These are phyloP conservation scores for Petasospora fabianii DNA, from an alignment of 1,139 yeast genomes.

Conservation along the genomic window DNA sequence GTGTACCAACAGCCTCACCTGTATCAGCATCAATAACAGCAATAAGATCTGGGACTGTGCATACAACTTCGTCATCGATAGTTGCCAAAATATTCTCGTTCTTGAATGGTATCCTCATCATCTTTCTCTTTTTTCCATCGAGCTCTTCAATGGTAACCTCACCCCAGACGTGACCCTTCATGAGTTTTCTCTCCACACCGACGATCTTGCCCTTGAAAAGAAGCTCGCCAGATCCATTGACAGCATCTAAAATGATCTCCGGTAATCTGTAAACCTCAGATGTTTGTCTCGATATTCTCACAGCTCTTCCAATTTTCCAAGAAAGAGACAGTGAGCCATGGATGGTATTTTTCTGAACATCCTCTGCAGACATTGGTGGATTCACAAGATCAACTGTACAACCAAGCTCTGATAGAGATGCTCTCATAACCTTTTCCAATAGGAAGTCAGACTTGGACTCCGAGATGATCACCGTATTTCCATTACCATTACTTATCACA, in stretches of 20 bases:
- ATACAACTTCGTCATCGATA: conserved; percentile 28
- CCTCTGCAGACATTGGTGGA: conserved; percentile 33
- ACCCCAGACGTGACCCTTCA: conserved; percentile 45
- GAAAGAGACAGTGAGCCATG: conserved; percentile 38
- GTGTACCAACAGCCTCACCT: conserved; percentile 45
- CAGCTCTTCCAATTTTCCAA: conserved; percentile 47
- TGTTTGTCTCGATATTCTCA: conserved; percentile 35
- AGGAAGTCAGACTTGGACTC: conserved; percentile 32
- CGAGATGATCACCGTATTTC: conserved; percentile 36
- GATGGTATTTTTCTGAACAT: conserved; percentile 29
- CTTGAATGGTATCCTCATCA: conserved; percentile 40
- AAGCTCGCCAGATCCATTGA: conserved; percentile 37
- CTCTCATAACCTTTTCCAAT: conserved; percentile 39
- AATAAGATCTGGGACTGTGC: conserved; percentile 45
- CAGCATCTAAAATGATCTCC: conserved; percentile 35
- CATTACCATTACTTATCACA: conserved; percentile 42
- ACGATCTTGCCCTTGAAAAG: conserved; percentile 43
- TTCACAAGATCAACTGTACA: conserved; percentile 37
- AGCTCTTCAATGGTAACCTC: conserved; percentile 39
- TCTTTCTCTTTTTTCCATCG: conserved; percentile 22
- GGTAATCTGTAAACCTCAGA: conserved; percentile 37
- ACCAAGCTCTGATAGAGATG: conserved; percentile 39
- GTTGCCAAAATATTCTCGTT: conserved; percentile 41
- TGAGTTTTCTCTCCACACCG: conserved; percentile 38
- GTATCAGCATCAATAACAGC: conserved; percentile 37